These are phyloP conservation scores for Colletotrichum simmondsii DNA, from an alignment of 2,329 filamentous ascomycete species.

Conservation along the genomic window DNA sequence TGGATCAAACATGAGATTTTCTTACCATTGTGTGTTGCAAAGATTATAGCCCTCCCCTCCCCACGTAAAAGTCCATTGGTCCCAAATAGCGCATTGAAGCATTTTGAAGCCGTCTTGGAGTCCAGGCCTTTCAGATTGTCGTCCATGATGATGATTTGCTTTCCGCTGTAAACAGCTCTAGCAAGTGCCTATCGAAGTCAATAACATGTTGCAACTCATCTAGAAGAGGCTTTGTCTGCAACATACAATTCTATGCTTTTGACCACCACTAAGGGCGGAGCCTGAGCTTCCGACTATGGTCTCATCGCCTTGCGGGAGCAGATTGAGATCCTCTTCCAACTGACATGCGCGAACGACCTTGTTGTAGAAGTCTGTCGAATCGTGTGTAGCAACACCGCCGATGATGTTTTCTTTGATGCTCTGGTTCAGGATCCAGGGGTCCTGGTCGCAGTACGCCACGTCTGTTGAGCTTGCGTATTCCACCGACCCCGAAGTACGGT, in stretches of 20 bases:
- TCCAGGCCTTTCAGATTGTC: slow-evolving; percentile 26
- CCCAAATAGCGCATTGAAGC: slow-evolving; percentile 13
- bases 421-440: slow-evolving; percentile 42
- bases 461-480: slow-evolving; percentile 25
- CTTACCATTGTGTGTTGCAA: slow-evolving; percentile 49
- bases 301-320: not conserved
- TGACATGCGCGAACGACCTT: slow-evolving; percentile 35
- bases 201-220: not conserved
- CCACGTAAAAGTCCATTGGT: slow-evolving; percentile 40
- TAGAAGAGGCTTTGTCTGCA: not conserved
- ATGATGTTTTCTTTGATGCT: slow-evolving; percentile 38
- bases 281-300: slow-evolving; percentile 14
- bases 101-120: slow-evolving; percentile 11
- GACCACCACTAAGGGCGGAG: slow-evolving; percentile 18
- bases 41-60: slow-evolving; percentile 50
- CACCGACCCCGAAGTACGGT: slow-evolving; percentile 23
- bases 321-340: slow-evolving; percentile 1
- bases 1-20: not conserved
- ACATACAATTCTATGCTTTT: slow-evolving; percentile 23
- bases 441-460: slow-evolving; percentile 42
- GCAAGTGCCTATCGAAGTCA: slow-evolving; percentile 7
- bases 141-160: slow-evolving; percentile 23
- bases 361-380: slow-evolving; percentile 44
- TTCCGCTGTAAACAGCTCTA: slow-evolving; percentile 21
- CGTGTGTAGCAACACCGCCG: not conserved